Conservation (phyloP, 1,139 yeast genomes). For the Scheffersomyces titani region DNA sequence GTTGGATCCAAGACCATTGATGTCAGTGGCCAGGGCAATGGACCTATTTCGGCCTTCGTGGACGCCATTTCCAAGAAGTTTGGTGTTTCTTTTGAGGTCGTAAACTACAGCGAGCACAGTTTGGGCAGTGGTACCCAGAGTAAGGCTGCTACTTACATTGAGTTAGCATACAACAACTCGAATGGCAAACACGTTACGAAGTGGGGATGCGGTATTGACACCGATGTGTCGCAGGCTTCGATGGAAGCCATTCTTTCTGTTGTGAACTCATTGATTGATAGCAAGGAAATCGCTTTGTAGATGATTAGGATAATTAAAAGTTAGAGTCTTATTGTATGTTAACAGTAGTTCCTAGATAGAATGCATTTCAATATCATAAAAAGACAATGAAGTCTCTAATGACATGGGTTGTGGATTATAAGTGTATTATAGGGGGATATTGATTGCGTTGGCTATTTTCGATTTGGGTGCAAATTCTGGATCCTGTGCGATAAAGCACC, state of each 20-base stretch:
- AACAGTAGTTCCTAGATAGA: too few relatives aligned
- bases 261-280: slow-evolving; percentile 34
- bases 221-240: slow-evolving; percentile 50
- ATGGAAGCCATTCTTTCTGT: slow-evolving; percentile 48
- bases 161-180: slow-evolving; percentile 33
- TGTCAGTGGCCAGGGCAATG: slow-evolving; percentile 44
- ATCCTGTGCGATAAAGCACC: not conserved
- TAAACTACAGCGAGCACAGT: slow-evolving; percentile 45
- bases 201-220: slow-evolving; percentile 52
- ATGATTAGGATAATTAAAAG: not conserved
- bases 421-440: not conserved
- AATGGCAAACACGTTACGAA: slow-evolving; percentile 26
- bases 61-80: slow-evolving; percentile 39
- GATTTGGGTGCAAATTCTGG: not conserved
- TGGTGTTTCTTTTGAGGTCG: slow-evolving; percentile 40
- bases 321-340: too few relatives aligned
- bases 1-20: slow-evolving; percentile 23
- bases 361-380: too few relatives aligned
- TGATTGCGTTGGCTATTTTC: not conserved
- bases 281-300: slow-evolving; percentile 22
- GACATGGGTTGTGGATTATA: not conserved
- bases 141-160: slow-evolving; percentile 50
- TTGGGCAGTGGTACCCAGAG: slow-evolving; percentile 45
- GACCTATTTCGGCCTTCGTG: slow-evolving; percentile 50
- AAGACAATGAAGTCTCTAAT: too few relatives aligned